Percentiles rank a stretch among this genome's conserved stretches.
These are phyloP conservation scores for Euptelea pleiosperma DNA, from an alignment of 164 flowering plant species.

Conservation along the genomic window DNA sequence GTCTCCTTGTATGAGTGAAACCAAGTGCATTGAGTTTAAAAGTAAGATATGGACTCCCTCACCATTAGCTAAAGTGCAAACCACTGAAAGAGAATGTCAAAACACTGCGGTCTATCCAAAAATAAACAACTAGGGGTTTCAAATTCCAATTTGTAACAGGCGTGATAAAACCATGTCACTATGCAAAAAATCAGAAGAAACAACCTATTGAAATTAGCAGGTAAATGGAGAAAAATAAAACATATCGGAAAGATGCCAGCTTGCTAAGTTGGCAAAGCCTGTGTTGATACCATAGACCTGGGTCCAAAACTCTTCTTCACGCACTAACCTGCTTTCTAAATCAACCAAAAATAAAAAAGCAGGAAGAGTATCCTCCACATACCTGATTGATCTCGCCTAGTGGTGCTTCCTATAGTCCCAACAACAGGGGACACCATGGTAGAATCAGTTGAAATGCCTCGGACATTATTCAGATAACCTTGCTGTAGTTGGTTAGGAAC, in stretches of 20 bases:
- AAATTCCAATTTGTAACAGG: too few species aligned
- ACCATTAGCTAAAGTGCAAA: too few species aligned
- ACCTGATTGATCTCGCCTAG: slow-evolving; percentile 10
- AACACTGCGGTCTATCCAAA: too few species aligned
- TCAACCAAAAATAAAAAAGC: not conserved
- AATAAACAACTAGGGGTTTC: too few species aligned
- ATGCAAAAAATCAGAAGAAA: not conserved
- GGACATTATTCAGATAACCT: not conserved
- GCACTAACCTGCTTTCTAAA: not conserved
- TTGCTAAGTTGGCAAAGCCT: not conserved
- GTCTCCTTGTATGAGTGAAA: too few species aligned
- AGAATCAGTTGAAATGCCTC: not conserved
- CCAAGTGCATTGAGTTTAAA: too few species aligned
- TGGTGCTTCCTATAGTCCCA: not conserved
- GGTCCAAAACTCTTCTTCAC: not conserved
- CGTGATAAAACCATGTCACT: too few species aligned
- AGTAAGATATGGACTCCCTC: too few species aligned
- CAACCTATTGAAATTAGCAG: not conserved
- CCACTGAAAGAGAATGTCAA: too few species aligned
- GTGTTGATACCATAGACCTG: too few species aligned
- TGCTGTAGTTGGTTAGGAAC: slow-evolving; percentile 1
- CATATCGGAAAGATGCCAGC: not conserved
- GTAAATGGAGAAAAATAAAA: not conserved
- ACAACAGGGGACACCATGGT: slow-evolving; percentile 4
- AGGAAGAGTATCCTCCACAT: not conserved